Conservation (phyloP, 2,329 filamentous ascomycete species). For the Aureobasidium subglaciale region DNA sequence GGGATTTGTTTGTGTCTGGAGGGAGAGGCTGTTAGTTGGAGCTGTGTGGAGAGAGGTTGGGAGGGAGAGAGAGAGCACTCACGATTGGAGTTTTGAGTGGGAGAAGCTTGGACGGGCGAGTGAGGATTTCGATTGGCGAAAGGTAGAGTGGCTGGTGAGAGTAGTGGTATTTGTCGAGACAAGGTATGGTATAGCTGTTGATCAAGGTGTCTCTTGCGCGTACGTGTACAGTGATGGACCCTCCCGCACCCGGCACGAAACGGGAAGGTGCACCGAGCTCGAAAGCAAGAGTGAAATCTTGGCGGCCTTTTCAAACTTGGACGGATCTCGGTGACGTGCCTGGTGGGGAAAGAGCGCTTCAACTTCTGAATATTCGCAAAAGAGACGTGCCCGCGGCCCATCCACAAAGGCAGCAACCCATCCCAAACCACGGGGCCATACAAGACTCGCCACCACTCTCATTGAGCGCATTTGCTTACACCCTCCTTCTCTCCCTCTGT, state of each 20-base stretch:
- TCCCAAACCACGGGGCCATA: neutral
- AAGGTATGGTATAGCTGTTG: neutral
- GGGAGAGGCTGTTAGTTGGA: neutral
- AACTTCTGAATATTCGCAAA: constrained; percentile 8
- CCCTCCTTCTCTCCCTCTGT: neutral
- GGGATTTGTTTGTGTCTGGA: neutral
- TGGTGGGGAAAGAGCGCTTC: neutral
- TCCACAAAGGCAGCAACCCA: no score
- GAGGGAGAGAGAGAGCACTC: neutral
- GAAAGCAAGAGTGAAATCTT: neutral
- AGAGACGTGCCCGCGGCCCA: no score
- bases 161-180: neutral
- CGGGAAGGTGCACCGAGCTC: neutral
- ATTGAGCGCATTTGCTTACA: constrained; percentile 2
- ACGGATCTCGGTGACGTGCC: neutral
- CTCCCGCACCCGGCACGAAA: neutral
- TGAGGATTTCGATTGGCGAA: neutral
- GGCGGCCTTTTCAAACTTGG: neutral
- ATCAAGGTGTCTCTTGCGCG: constrained; percentile 6
- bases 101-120: no score
- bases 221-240: constrained; percentile 8
- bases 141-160: neutral
- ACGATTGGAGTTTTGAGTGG: neutral
- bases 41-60: neutral
- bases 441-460: neutral